These are phyloP conservation scores for Leccinellum luteum DNA, from an alignment of 768 basidiomycete genomes.

Conservation along the genomic window DNA sequence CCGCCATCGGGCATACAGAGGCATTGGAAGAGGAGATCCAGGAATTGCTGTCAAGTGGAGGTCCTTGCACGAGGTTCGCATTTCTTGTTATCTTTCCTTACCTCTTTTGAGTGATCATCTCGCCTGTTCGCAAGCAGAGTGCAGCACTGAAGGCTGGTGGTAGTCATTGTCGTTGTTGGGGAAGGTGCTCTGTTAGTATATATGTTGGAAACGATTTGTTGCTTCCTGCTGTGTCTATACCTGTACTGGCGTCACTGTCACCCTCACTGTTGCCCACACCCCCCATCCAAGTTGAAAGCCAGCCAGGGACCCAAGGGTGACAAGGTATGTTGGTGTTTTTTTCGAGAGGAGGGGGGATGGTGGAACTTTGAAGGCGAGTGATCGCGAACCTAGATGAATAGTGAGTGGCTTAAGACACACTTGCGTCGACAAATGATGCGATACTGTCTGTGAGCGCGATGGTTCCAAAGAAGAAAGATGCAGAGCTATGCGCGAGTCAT, in stretches of 20 bases:
- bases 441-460: too few relatives aligned
- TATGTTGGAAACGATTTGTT: conserved; percentile 4
- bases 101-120: not conserved
- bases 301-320: conserved; percentile 45
- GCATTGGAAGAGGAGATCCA: conserved; percentile 59
- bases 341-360: too few relatives aligned
- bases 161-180: conserved; percentile 3
- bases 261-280: too few relatives aligned
- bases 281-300: conserved; percentile 25
- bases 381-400: too few relatives aligned
- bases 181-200: conserved; percentile 20
- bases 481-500: too few relatives aligned
- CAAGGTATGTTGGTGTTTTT: conserved; percentile 58
- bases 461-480: too few relatives aligned
- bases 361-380: too few relatives aligned
- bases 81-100: not conserved
- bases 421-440: too few relatives aligned
- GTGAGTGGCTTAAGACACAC: too few relatives aligned
- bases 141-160: not conserved
- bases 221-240: not conserved
- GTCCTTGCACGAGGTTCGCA: conserved; percentile 60
- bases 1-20: conserved; percentile 42
- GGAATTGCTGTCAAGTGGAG: conserved; percentile 53
- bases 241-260: not conserved
- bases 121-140: conserved; percentile 3